Base-by-base conservation (phyloP, 2,329 filamentous ascomycete genomes). In the Magnaporthiopsis poae region DNA sequence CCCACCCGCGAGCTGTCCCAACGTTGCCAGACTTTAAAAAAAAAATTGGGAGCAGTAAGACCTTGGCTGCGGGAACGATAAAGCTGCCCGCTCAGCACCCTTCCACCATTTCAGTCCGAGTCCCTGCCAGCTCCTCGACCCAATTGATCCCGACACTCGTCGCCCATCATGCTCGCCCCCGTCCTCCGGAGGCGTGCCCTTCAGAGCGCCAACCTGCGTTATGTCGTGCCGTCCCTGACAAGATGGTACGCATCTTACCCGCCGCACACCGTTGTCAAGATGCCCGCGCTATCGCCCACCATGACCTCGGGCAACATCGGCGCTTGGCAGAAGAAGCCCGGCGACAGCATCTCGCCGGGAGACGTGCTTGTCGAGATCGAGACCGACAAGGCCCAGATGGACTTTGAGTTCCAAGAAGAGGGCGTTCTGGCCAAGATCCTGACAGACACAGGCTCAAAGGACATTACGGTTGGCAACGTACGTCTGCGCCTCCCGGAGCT, bases 351-450 rank as follows among this genome's bases (percentile, higher is more conserved):
- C 78, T 82, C 86, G 67, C 93, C 96, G 65, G 95, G 95, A 77
- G 95, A 99, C 77, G 95, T 99, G 62, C 82, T 99, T 72, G 93
- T 96, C 72, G 93, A 96, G 84, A 96, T 98, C 75, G 95, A 99
- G 86, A 99, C 95, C 74, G 95, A 99, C 81, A 99, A 99, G 86
- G 95, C 95, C 71, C 95, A 98, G 83, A 99, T 99, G 95, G 95
- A 99, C 83, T 98, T 99, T 78, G 95, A 99, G 81, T 98, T 96
- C 81, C 95, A 99, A 81, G 95, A 99, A 75, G 95, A 98, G 77
- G 95, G 94, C 83, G 86, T 96, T 68, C 85, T 99, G 72, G 94
- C 95, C 74, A 96, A 96, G 86, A 86, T 98, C 70, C 83, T 99
- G 75, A 95, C 92, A 82, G 90, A 96, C 62, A 89, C 90, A 68